Evolutionary conservation across 2,329 filamentous ascomycete genomes (phyloP).

Genomic region (Nemania bipapillata): DNA sequence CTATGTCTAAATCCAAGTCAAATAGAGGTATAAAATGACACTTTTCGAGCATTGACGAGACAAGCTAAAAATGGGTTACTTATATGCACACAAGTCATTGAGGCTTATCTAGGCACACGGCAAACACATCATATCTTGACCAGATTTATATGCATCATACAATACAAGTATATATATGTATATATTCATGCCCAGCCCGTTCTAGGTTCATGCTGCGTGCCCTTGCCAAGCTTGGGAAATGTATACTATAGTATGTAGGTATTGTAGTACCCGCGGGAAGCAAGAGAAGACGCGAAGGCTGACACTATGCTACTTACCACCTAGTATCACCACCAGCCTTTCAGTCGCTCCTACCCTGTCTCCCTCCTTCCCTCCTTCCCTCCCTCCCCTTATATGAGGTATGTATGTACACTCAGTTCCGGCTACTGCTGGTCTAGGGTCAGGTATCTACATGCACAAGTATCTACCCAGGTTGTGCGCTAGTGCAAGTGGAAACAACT

Average conservation of each 20-base stretch:
- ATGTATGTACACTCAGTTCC: not conserved
- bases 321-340: constrained; percentile 18
- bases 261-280: not conserved
- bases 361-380: too few relatives aligned
- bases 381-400: too few relatives aligned
- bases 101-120: not conserved
- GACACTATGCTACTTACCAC: constrained; percentile 1
- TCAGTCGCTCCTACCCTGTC: constrained; percentile 22
- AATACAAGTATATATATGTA: constrained; percentile 8
- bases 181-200: constrained; percentile 17
- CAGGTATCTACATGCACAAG: not conserved
- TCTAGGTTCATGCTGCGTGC: constrained; percentile 6
- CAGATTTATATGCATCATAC: constrained; percentile 18
- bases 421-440: constrained; percentile 8
- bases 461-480: constrained; percentile 7
- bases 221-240: constrained; percentile 26
- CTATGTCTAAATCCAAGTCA: not conserved
- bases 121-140: not conserved
- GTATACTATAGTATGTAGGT: not conserved
- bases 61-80: not conserved
- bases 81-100: not conserved
- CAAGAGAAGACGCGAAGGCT: not conserved
- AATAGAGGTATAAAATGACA: not conserved
- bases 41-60: constrained; percentile 22
- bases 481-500: constrained; percentile 31